Evolutionary conservation across 768 basidiomycete genomes (phyloP), one percentile per base, ranked within the genome.

Genomic region (Stropharia rugosoannulata): DNA sequence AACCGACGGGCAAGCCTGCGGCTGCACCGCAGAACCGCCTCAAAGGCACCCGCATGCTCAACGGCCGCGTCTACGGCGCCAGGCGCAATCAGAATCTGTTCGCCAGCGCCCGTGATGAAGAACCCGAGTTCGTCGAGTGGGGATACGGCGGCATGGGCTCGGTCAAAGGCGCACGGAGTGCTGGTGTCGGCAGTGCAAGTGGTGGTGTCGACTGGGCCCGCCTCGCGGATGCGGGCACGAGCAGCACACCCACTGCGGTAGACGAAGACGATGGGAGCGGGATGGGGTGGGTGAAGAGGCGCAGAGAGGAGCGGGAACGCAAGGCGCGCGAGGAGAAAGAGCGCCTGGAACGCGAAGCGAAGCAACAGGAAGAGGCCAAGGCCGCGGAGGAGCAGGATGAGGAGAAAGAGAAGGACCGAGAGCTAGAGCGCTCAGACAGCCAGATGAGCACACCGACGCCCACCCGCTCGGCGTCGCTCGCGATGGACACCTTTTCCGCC

Each of bases 81-180:
- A 70, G 71, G 56, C 70, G 73, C 10, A 72, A 72, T 48, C 69
- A 72, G 5, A 85, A 90, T 63, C 84, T 80, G 0, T 90, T 90
- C 59, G 86, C 81, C 5, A 85, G 77, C 55, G 84, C 76, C 12
- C 76, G 77, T 4, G 84, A 85, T 27, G 81, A 85, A 0, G 89
- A 91, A 58, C 88, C 89, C 32, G 88, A 88, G 66, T 95, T 95
- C 62, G 90, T 93, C 13, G 93, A 95, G 69, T 95, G 93, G 93
- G 93, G 93, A 0, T 90, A 89, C 55, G 90, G 90, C 32, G 90
- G 90, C 2, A 87, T 93, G 87, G 93, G 93, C 25, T 81, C 80
- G 36, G 79, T 81, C 0, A 72, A 71, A 27, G 76, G 75, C 2
- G 76, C 68, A 18, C 67, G 65, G 45, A 71, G 72, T 42, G 73